phyloP scores from a whole-genome alignment of 305 asterid genomes.

The Caryopteris hybrid region DNA sequence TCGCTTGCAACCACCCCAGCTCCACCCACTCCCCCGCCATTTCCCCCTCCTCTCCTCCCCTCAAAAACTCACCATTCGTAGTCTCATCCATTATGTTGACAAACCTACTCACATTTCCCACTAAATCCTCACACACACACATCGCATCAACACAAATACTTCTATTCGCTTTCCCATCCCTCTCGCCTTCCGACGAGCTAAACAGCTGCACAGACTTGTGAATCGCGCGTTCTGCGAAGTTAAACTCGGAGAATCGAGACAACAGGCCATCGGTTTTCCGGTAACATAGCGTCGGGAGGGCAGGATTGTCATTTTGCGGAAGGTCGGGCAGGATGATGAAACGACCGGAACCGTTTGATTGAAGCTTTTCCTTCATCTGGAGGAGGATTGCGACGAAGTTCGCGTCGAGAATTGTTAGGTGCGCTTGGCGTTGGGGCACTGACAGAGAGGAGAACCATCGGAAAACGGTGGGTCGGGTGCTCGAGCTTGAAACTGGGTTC shows the following conservation, averaged over 20 bases:
- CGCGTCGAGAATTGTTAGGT: slow-evolving; percentile 53
- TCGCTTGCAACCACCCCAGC: slow-evolving; percentile 81
- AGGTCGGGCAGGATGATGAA: slow-evolving; percentile 84
- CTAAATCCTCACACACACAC: slow-evolving; percentile 62
- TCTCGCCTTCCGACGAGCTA: slow-evolving; percentile 70
- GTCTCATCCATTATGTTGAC: slow-evolving; percentile 55
- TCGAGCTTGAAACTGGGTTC: slow-evolving; percentile 29
- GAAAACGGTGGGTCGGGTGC: slow-evolving; percentile 51
- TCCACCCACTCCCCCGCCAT: slow-evolving; percentile 83
- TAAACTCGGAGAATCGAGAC: slow-evolving; percentile 42
- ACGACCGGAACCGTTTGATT: slow-evolving; percentile 48
- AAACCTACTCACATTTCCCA: slow-evolving; percentile 50
- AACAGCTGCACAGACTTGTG: slow-evolving; percentile 54
- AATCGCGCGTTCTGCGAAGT: slow-evolving; percentile 42
- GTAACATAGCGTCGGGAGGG: slow-evolving; percentile 76
- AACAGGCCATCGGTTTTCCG: slow-evolving; percentile 69
- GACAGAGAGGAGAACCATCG: slow-evolving; percentile 90
- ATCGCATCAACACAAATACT: slow-evolving; percentile 46
- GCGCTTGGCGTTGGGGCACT: slow-evolving; percentile 78
- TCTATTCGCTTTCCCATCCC: slow-evolving; percentile 19
- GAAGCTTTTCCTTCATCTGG: slow-evolving; percentile 67
- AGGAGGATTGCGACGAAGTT: slow-evolving; percentile 51
- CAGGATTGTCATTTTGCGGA: slow-evolving; percentile 37
- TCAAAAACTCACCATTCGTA: slow-evolving; percentile 69
- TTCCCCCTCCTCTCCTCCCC: slow-evolving; percentile 72